Evolutionary conservation across 192 early-diverging fungal species (phyloP), one percentile per base, ranked within the genome.

Genomic region (Entomortierella chlamydospora): DNA sequence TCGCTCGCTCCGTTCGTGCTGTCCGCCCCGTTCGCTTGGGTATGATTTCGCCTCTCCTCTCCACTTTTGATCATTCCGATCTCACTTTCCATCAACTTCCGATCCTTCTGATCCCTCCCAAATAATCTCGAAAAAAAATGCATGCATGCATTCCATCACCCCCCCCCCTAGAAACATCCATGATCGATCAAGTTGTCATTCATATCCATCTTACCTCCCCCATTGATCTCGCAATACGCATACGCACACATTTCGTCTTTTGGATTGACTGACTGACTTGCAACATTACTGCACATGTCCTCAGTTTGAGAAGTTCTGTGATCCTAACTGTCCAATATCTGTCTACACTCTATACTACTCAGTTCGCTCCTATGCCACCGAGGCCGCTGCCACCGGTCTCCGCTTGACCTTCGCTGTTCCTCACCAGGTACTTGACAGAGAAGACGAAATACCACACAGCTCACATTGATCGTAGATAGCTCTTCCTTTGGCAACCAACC

Each of bases 371-470:
- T 96, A 95, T 80, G 95, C 96, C 61, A 89, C 93, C 43, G 96
- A 95, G 76, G 89, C 94, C 28, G 70, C 87, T 55, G 83, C 86
- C 43, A 60, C 87, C 12, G 76, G 76, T 58, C 89, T 99, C 62
- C 86, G 90, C 54, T 83, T 99, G 74, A 97, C 89, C 85, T 95
- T 99, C 85, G 94, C 88, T 55, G 87, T 94, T 30, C 97, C 97
- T 54, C 96, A 98, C 86, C 88, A 96, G 90, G 91, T 93, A 84
- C 51, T 20, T 49, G 4, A 37, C 43, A n/a, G 9, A 18, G 10
- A 37, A 10, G 34, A 37, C 10, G 34, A 37, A 37, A 37, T n/a
- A n/a, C n/a, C n/a, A n/a, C 10, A 55, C 28, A 41, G 6, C 39
- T 41, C 39, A 41, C 6, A 9, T 41, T 29, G n/a, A 41, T 30